Evolutionary conservation across 768 basidiomycete genomes (phyloP).

Genomic region (Pulveroboletus ravenelii): DNA sequence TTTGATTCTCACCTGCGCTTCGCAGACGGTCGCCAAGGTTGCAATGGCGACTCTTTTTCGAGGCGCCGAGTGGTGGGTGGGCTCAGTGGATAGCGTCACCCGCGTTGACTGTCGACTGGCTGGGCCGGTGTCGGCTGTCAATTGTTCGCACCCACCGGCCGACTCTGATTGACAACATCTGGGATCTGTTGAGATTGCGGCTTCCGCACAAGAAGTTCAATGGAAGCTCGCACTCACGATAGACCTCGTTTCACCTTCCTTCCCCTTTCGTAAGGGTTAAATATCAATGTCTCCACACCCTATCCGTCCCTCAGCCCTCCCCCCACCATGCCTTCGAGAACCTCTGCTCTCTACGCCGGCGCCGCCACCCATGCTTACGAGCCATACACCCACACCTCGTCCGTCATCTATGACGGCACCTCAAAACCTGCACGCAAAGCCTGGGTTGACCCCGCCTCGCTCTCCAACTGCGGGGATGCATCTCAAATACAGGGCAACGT

Average conservation of each 20-base stretch:
- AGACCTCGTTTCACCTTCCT: constrained; percentile 10
- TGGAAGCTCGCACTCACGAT: constrained; percentile 21
- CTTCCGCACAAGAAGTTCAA: constrained; percentile 25
- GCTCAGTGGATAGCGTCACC: no score
- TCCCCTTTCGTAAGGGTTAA: constrained; percentile 20
- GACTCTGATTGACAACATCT: no score
- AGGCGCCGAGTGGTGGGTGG: not conserved
- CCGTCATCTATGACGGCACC: constrained; percentile 24
- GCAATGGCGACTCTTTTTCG: constrained; percentile 13
- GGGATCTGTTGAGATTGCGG: constrained; percentile 20
- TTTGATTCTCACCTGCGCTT: constrained; percentile 20
- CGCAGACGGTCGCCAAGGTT: not conserved
- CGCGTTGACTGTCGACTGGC: not conserved
- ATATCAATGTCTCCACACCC: constrained; percentile 26
- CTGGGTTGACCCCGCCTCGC: constrained; percentile 63
- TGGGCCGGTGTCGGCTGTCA: no score
- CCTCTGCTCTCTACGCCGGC: constrained; percentile 25
- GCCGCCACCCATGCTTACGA: constrained; percentile 28
- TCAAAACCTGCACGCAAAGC: constrained; percentile 29
- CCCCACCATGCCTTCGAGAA: constrained; percentile 25
- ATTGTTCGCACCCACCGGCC: no score
- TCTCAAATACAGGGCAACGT: constrained; percentile 60
- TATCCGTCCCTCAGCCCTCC: constrained; percentile 2
- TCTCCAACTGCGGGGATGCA: constrained; percentile 56
- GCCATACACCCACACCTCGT: constrained; percentile 16